These are phyloP conservation scores for Starmerella roubikii DNA, from an alignment of 805 yeast species.

Conservation along the genomic window DNA sequence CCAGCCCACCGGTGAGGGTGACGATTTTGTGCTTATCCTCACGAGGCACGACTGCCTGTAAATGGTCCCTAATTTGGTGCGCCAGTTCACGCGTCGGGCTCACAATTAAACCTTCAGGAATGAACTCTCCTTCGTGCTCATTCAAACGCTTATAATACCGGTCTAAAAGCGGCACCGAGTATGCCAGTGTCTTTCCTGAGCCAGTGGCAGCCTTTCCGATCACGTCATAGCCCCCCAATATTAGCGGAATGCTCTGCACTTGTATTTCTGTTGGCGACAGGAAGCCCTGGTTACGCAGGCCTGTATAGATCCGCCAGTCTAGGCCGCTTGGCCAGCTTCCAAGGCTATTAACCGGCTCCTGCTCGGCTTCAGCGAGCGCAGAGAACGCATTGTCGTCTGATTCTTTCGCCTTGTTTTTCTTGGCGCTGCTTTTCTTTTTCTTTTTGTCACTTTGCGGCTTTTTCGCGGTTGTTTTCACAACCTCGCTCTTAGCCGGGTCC, in stretches of 20 bases:
- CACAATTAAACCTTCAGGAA: constrained; percentile 50
- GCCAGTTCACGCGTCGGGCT: constrained; percentile 97
- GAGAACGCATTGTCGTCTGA: constrained; percentile 10
- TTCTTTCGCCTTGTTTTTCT: constrained; percentile 1
- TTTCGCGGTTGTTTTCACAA: constrained; percentile 5
- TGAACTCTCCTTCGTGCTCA: not conserved
- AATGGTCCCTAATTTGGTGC: constrained; percentile 77
- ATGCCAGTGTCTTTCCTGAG: constrained; percentile 93
- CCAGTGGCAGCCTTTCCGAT: constrained; percentile 97
- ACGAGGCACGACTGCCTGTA: constrained; percentile 29
- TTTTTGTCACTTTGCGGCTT: constrained; percentile 11
- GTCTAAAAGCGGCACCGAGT: constrained; percentile 85
- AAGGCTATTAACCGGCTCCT: constrained; percentile 19
- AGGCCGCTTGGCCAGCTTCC: constrained; percentile 27
- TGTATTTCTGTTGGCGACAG: constrained; percentile 75
- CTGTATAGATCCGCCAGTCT: constrained; percentile 40
- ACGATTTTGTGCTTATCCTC: constrained; percentile 33
- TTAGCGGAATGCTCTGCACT: constrained; percentile 55
- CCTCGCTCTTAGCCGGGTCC: constrained; percentile 21
- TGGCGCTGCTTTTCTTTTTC: not conserved
- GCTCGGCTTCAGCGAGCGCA: constrained; percentile 8
- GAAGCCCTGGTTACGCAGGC: constrained; percentile 47
- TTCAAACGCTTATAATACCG: constrained; percentile 25
- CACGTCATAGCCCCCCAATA: constrained; percentile 61
- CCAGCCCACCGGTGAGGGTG: constrained; percentile 84